Base-by-base conservation (phyloP, 2,329 filamentous ascomycete genomes). In the Plenodomus biglobosus region DNA sequence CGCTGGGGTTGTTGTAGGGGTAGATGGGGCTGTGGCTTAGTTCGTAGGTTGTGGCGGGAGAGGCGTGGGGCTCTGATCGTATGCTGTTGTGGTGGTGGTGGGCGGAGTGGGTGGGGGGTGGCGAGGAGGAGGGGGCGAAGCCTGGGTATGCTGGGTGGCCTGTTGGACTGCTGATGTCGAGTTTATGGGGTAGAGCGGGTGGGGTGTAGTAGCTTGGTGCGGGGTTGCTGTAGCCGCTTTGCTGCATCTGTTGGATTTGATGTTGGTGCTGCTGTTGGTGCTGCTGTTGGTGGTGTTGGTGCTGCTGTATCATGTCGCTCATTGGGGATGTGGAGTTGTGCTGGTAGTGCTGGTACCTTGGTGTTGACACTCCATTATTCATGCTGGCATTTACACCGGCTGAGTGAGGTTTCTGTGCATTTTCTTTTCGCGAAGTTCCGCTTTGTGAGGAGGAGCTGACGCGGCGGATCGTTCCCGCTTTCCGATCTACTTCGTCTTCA, bases 401-500 rank as follows among this genome's bases (percentile, higher is more conserved):
- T 24, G 22, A 24, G 10, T 10, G 22, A 24, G 22, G 22, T n/a
- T n/a, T n/a, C 22, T 24, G 22, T 24, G 5, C 22, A 10, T 24
- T 24, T 24, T 10, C 22, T 5, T 24, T 5, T 10, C 10, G 22
- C 22, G 22, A n/a, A n/a, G n/a, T n/a, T n/a, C n/a, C 22, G 22
- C 10, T 24, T 5, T 10, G 22, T 24, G 32, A 35, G 32, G 13
- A 17, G 5, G 32, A 35, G 18, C 35, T 40, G 2, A 22, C 27
- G n/a, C 24, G 36, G 1, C 46, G 46, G 8, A 36, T 24, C 3
- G 53, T 63, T 34, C 52, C 53, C 18, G 53, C 40, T 44, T 57
- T 64, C n/a, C 59, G 50, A 2, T 56, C 45, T 7, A 64, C 45
- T 35, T 67, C 63, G 13, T 64, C 53, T 41, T 57, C 55, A 1